These are phyloP conservation scores for Pugionium cornutum DNA, from an alignment of 345 rosid species.

Conservation along the genomic window DNA sequence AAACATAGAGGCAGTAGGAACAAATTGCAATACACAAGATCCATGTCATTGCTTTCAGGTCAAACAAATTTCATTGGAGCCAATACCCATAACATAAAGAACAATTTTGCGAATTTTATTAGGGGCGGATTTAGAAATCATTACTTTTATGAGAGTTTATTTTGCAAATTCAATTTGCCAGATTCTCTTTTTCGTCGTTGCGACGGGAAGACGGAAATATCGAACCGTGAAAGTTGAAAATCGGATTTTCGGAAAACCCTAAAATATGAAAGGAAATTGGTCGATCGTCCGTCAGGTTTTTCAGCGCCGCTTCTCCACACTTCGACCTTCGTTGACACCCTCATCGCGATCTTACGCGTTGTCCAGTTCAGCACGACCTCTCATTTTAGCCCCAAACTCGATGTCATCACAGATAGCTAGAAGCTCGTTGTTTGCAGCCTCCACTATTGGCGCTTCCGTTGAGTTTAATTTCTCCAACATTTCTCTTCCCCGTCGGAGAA, in stretches of 20 bases:
- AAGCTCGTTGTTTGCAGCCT: slow-evolving; percentile 13
- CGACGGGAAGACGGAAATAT: background rate
- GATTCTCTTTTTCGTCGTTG: background rate
- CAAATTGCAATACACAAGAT: background rate
- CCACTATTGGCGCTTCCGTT: background rate
- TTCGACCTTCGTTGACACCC: slow-evolving; percentile 20
- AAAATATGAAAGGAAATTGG: slow-evolving; percentile 30
- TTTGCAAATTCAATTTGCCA: slow-evolving; percentile 7
- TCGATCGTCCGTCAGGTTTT: slow-evolving; percentile 31
- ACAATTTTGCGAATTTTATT: background rate
- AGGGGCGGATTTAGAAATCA: background rate
- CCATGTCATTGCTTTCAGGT: background rate
- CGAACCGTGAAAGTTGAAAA: slow-evolving; percentile 15
- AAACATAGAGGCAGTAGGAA: background rate
- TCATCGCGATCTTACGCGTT: slow-evolving; percentile 10
- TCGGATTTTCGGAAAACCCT: background rate
- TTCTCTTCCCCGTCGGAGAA: slow-evolving; percentile 22
- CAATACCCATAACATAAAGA: background rate
- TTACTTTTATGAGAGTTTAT: background rate
- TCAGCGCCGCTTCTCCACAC: slow-evolving; percentile 24
- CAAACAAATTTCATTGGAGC: background rate
- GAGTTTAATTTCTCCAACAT: slow-evolving; percentile 11
- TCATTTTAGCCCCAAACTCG: slow-evolving; percentile 15
- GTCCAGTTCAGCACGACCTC: slow-evolving; percentile 3
- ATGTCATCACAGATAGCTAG: slow-evolving; percentile 18